Conservation (phyloP, 2,329 filamentous ascomycete genomes). For the Westerdykella aurantiaca region DNA sequence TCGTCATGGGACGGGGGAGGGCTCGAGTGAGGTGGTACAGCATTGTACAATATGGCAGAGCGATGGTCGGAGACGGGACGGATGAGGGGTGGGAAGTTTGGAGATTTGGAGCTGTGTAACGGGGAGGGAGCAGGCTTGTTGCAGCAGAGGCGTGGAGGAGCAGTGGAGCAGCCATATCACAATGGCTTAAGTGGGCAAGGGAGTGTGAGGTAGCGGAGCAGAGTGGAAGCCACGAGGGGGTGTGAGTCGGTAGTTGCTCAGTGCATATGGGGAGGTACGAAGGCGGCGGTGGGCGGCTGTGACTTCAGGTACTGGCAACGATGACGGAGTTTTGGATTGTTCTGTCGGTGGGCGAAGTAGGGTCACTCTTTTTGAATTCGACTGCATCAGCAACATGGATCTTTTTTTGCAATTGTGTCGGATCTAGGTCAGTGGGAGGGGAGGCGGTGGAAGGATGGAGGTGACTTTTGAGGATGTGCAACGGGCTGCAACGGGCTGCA, state of each 20-base stretch:
- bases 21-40: slow-evolving; percentile 20
- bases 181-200: slow-evolving; percentile 5
- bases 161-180: slow-evolving; percentile 7
- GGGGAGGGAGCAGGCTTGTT: slow-evolving; percentile 5
- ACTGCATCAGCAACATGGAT: not conserved
- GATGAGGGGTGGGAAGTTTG: slow-evolving; percentile 2
- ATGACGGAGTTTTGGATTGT: no score
- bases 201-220: slow-evolving; percentile 1
- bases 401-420: not conserved
- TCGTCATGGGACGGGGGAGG: slow-evolving; percentile 5
- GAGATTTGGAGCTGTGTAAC: slow-evolving; percentile 22
- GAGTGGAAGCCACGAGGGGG: slow-evolving; percentile 6
- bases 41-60: slow-evolving; percentile 14
- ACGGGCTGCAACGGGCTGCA: no score
- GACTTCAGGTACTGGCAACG: no score
- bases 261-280: not conserved
- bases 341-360: not conserved
- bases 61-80: slow-evolving; percentile 11
- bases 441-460: no score
- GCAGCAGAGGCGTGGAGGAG: slow-evolving; percentile 2
- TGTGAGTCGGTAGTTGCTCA: not conserved
- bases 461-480: no score
- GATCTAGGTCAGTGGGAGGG: not conserved
- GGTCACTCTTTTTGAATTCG: not conserved
- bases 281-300: not conserved